Conservation (phyloP, 768 basidiomycete genomes). For the Sistotremastrum niveocremeum region DNA sequence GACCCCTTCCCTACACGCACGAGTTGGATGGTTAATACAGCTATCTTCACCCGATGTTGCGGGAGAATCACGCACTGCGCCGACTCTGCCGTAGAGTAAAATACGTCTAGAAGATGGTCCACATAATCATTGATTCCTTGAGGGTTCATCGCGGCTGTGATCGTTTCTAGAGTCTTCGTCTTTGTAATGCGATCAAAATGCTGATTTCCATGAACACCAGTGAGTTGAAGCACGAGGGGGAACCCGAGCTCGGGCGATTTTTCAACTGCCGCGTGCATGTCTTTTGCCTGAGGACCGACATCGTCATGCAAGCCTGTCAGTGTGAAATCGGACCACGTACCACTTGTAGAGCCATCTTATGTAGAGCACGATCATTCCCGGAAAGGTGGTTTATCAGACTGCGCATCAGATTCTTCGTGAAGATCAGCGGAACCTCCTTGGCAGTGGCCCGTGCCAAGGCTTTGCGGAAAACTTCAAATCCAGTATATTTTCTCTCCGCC, state of each 20-base stretch:
- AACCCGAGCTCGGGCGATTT: conserved; percentile 71
- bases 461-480: conserved; percentile 83
- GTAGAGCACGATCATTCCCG: conserved; percentile 73
- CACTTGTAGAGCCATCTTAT: conserved; percentile 77
- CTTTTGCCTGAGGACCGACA: conserved; percentile 39
- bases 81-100: too few relatives aligned
- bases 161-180: conserved; percentile 83
- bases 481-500: conserved; percentile 84
- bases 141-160: conserved; percentile 59
- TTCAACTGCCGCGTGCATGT: conserved; percentile 64
- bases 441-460: conserved; percentile 55
- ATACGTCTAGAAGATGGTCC: conserved; percentile 40
- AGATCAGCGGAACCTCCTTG: conserved; percentile 67
- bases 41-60: too few relatives aligned
- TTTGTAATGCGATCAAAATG: conserved; percentile 88
- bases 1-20: conserved; percentile 26
- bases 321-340: conserved; percentile 27
- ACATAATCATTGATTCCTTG: conserved; percentile 72
- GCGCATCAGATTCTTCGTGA: conserved; percentile 92
- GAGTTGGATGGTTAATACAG: too few relatives aligned
- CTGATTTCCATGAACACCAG: conserved; percentile 67
- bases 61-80: too few relatives aligned
- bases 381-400: conserved; percentile 95
- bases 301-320: neutral
- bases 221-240: conserved; percentile 71